phyloP scores from a whole-genome alignment of 352 stramenopile genomes.

The Aphanomyces astaci region DNA sequence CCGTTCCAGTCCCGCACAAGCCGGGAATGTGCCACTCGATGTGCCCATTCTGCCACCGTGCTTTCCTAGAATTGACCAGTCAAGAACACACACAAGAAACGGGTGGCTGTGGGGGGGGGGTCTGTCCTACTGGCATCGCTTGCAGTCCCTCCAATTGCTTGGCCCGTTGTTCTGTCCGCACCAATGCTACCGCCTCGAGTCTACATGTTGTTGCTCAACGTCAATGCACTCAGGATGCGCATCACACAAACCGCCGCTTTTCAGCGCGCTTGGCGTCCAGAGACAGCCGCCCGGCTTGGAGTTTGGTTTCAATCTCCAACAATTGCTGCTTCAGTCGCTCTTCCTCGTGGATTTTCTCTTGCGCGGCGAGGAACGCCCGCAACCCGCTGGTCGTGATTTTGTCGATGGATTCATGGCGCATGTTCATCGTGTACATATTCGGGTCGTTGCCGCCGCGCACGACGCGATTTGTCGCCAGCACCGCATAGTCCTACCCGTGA shows the following conservation, averaged over 20 bases:
- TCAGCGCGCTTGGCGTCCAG: slow-evolving; percentile 21
- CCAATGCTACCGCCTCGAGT: neutral
- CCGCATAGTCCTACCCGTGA: slow-evolving; percentile 10
- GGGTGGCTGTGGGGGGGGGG: no score
- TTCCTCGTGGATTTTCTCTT: slow-evolving; percentile 53
- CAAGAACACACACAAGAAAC: no score
- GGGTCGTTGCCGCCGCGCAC: slow-evolving; percentile 17
- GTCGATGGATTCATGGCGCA: slow-evolving; percentile 21
- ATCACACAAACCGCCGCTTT: slow-evolving; percentile 2
- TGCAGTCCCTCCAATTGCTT: slow-evolving; percentile 1
- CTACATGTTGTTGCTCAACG: neutral
- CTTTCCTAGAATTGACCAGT: slow-evolving; percentile 7
- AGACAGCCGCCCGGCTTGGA: slow-evolving; percentile 8
- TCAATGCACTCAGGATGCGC: neutral
- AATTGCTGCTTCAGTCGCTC: slow-evolving; percentile 49
- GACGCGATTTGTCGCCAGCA: neutral
- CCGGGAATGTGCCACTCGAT: slow-evolving; percentile 36
- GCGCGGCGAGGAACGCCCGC: slow-evolving; percentile 1
- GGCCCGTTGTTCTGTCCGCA: neutral
- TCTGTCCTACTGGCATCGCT: slow-evolving; percentile 5
- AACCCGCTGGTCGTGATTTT: slow-evolving; percentile 13
- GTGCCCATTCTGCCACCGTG: slow-evolving; percentile 40
- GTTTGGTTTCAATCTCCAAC: slow-evolving; percentile 18
- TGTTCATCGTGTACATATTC: slow-evolving; percentile 23
- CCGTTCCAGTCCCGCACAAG: slow-evolving; percentile 40